Base-by-base conservation (phyloP, 2,329 filamentous ascomycete genomes). In the Myriosclerotinia curreyana region DNA sequence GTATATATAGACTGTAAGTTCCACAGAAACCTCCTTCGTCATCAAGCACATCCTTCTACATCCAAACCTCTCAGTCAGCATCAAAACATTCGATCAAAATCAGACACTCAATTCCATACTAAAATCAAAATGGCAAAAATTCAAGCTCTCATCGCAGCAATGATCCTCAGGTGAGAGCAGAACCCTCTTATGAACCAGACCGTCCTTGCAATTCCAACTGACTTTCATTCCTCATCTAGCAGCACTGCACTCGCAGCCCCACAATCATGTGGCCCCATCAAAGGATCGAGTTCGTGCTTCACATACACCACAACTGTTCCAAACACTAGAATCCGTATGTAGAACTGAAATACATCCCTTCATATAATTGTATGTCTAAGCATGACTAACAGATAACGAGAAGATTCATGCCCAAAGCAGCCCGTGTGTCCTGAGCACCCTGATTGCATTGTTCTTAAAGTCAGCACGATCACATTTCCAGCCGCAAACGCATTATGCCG, bases 401-500 rank as follows among this genome's bases (percentile, higher is more conserved):
- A 25, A 71, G 68, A 63, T 8, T 22, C 64, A 38, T 70, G 68
- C 44, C 65, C 67, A 54, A 8, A 58, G 20, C 9, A 50, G 6
- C 49, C 48, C 3, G 25, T 54, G 12, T 71, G 69, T 54, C 58
- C 50, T 53, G 62, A 64, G 20, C 48, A 54, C 17, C 55, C 62
- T 44, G 40, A 65, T 9, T 70, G 69, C 28, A 61, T 69, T 38
- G n/a, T 67, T 22, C 22, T 64, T 15, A 34, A 55, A 15, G 49
- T 48, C 12, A 49, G 28, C 15, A 68, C 65, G 12, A 36, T 64
- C 22, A 61, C 59, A 7, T 55, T 69, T 9, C 69, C 67, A 9
- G 67, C 66, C 17, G 25, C 48, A 5, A 58, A 69, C 22, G 49
- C 54, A 11, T 53, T 53, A 11, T 69, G 69, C 53, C 66, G 68